Evolutionary conservation across 108 stramenopile genomes (phyloP), one percentile per base, ranked within the genome.

Genomic region (Fragilaria crotonensis): DNA sequence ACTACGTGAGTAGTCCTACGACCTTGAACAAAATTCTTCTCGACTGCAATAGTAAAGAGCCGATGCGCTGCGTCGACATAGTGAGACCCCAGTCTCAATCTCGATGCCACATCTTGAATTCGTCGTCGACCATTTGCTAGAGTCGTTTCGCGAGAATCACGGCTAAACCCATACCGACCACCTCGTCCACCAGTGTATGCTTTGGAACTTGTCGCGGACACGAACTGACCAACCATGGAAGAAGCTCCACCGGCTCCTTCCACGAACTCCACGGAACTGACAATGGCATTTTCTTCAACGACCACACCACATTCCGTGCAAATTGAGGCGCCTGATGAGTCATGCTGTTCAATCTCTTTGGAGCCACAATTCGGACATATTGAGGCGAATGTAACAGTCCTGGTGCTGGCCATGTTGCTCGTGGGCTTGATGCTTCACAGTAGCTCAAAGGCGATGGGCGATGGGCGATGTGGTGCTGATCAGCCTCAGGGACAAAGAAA

Each of bases 1-100:
- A 97, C 90, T 2, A 98, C 95, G 68, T 95, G 88, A 30, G 82
- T 69, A 19, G 93, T 90, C 50, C 83, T 70, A 22, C 95, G 61
- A 5, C 97, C 97, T 57, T 96, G 92, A 0, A 91, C 88, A 74
- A 96, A 96, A 72, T 95, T 96, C 76, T 92, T 85, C 63, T 97
- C 93, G 22, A 96, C 91, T 5, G 97, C 97, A 53, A 96, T 77
- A 2, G 83, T 84, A 63, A 90, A 98, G 2, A 95, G 58, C 20
- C 96, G 78, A 68, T 90, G 88, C 1, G 97, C 97, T 5, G 83
- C 78, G 78, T 98, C 97, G 47, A 96, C 83, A 60, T 82, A 92
- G 55, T 84, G 77, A 3, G 69, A 52, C 3, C 84, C 83, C 52
- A 98, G 60, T 26, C 93, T 74, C 59, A 98, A 63, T 2, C 82